Conservation (phyloP, 2,329 filamentous ascomycete species). For the Knoxdaviesia capensis region DNA sequence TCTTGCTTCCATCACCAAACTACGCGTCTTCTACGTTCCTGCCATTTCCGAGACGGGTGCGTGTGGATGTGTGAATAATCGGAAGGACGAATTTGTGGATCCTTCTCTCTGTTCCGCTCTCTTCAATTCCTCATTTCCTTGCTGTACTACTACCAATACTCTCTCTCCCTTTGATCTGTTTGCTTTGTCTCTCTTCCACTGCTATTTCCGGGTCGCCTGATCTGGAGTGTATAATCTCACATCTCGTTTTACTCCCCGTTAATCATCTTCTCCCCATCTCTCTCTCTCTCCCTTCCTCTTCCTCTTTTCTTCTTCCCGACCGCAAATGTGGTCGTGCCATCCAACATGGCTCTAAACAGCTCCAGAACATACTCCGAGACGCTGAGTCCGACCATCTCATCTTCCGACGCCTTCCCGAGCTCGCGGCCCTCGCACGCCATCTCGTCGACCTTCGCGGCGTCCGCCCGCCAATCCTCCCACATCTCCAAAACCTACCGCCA, state of each 20-base stretch:
- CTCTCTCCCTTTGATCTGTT: neutral
- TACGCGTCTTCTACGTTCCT: too few species aligned
- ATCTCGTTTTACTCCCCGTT: neutral
- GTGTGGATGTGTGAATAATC: too few species aligned
- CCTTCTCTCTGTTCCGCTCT: neutral
- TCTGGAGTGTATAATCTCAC: too few species aligned
- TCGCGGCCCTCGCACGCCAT: slow-evolving; percentile 42
- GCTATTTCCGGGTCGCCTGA: neutral
- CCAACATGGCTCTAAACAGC: neutral
- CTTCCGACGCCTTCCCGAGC: slow-evolving; percentile 24
- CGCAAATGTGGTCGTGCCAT: neutral
- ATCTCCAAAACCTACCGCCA: slow-evolving; percentile 89
- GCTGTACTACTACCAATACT: neutral
- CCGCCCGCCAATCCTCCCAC: slow-evolving; percentile 43
- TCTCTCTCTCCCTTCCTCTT: neutral
- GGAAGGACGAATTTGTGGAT: neutral
- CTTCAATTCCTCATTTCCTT: neutral
- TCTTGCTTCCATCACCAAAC: too few species aligned
- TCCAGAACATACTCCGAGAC: slow-evolving; percentile 15
- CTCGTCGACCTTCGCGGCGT: slow-evolving; percentile 45
- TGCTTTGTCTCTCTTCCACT: neutral
- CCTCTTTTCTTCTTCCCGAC: neutral
- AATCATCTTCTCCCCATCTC: neutral
- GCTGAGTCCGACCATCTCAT: slow-evolving; percentile 21
- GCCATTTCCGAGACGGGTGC: too few species aligned